A percentile compares a stretch with the other conserved stretches of the same genome.
Evolutionary conservation across 768 basidiomycete genomes (phyloP).

Genomic region (Calvatia gigantea): DNA sequence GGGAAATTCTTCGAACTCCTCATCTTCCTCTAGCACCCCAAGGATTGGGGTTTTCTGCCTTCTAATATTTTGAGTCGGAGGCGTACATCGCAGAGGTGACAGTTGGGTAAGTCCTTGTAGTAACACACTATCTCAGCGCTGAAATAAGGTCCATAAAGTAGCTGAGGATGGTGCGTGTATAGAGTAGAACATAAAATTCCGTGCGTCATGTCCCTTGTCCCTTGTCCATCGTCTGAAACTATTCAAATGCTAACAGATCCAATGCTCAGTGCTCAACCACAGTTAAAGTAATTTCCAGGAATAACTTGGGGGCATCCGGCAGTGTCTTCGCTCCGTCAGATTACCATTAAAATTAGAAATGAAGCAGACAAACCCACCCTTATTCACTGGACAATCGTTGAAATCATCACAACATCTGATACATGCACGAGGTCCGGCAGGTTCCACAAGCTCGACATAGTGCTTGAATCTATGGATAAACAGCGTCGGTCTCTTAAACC

Average conservation of each 20-base stretch:
- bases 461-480: constrained; percentile 41
- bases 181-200: no score
- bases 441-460: constrained; percentile 57
- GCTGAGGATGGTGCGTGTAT: no score
- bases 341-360: background rate
- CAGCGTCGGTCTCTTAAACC: background rate
- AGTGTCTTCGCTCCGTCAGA: constrained; percentile 30
- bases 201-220: no score
- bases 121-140: no score
- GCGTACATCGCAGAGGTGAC: no score
- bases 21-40: constrained; percentile 93
- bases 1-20: constrained; percentile 94
- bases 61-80: constrained; percentile 45
- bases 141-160: no score
- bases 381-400: constrained; percentile 46
- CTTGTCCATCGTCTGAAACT: background rate
- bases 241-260: no score
- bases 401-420: constrained; percentile 56
- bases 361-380: constrained; percentile 26
- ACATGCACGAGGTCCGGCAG: constrained; percentile 44
- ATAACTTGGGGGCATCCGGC: constrained; percentile 49
- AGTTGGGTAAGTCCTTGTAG: no score
- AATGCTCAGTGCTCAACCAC: no score
- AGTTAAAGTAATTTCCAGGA: constrained; percentile 50
- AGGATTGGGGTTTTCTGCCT: constrained; percentile 51